Conservation (phyloP, 257 asterid species). For the Apocynum venetum region DNA sequence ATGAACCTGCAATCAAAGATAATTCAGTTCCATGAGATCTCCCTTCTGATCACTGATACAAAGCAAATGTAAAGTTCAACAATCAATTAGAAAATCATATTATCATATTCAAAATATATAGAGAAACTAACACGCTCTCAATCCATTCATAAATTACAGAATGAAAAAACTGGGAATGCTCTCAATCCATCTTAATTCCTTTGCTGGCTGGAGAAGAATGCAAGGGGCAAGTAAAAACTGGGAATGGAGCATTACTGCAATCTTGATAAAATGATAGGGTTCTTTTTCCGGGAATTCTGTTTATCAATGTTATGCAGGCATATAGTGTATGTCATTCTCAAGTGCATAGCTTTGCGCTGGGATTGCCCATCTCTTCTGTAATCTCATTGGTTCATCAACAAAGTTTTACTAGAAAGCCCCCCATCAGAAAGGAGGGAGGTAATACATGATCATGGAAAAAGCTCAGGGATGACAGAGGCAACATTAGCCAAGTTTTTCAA, state of each 20-base stretch:
- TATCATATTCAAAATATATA: background rate
- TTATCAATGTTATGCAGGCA: background rate
- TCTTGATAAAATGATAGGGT: background rate
- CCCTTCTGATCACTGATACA: background rate
- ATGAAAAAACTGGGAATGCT: too few species aligned
- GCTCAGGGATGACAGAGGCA: background rate
- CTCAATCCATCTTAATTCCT: too few species aligned
- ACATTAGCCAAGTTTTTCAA: background rate
- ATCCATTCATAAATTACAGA: background rate
- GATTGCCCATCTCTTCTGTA: background rate
- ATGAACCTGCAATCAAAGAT: slow-evolving; percentile 54
- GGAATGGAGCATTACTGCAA: background rate
- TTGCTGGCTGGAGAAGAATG: background rate
- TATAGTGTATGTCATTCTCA: background rate
- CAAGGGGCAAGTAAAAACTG: background rate
- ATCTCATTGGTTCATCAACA: background rate
- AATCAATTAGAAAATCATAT: background rate
- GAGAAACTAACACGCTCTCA: background rate
- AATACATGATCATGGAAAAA: background rate
- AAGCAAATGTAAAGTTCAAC: background rate
- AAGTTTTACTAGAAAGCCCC: background rate
- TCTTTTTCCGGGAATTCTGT: background rate
- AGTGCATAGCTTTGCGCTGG: background rate
- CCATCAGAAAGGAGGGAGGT: background rate
- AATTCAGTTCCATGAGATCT: background rate